Evolutionary conservation across 331 rosid species (phyloP), one percentile per base, ranked within the genome.

Genomic region (Malus hybrid): DNA sequence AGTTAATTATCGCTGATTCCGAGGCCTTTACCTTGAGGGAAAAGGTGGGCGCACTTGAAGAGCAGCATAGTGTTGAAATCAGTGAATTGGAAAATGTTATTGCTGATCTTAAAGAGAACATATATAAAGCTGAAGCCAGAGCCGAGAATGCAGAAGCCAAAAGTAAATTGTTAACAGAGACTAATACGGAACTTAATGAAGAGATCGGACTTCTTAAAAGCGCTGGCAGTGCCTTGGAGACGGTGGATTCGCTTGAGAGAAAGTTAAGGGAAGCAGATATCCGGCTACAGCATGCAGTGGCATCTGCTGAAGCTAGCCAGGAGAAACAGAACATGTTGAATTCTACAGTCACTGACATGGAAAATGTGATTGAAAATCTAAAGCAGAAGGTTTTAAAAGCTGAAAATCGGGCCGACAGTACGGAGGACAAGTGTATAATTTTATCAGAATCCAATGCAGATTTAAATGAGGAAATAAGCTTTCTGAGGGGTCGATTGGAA

Each of bases 251-350:
- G 10, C 93, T 90, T 70, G 86, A 84, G 86, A 86, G 71, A 81
- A 79, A 80, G 84, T 81, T 94, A 42, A 83, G 67, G 80, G 91
- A 90, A 80, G 79, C 88, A 16, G 85, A 89, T 73, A 72, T 80
- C 10, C 84, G 2, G 73, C 82, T 87, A 76, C 96, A 85, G 86
- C 82, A 84, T 79, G 99, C 95, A 12, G 75, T 77, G 70, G 95
- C 97, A 46, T 85, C 97, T 82, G 90, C 88, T 70, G 96, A 87
- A 86, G 99, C 99, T 78, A 82, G 88, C 82, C 86, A 86, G 76
- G 97, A 90, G 85, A 94, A 92, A 80, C 96, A 88, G 76, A 83
- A 55, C 75, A 78, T 94, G 92, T 65, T 94, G 83, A 66, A 77
- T 81, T 77, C 88, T 44, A 75, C 92, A 70, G 86, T 89, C 58